These are phyloP conservation scores for Gossypium schwendimanii DNA, from an alignment of 441 rosid genomes.

Conservation along the genomic window DNA sequence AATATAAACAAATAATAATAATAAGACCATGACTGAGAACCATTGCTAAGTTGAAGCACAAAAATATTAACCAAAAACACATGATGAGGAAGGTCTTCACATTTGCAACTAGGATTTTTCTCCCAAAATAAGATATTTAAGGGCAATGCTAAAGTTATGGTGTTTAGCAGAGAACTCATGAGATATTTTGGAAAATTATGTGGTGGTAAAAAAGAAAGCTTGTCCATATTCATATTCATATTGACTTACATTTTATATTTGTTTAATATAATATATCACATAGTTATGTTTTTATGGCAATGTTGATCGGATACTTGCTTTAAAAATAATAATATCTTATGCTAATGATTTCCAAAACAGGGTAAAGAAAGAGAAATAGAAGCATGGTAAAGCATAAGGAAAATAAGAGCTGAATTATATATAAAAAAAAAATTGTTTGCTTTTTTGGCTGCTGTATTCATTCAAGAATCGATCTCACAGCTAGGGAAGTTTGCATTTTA, in stretches of 20 bases:
- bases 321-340: too few relatives aligned
- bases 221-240: not conserved
- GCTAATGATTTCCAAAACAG: too few relatives aligned
- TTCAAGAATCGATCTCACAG: slow-evolving; percentile 7
- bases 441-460: not conserved
- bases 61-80: too few relatives aligned
- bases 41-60: too few relatives aligned
- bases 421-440: not conserved
- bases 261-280: too few relatives aligned
- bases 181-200: not conserved
- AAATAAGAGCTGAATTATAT: not conserved
- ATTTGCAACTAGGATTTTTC: too few relatives aligned
- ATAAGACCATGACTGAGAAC: too few relatives aligned
- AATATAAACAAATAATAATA: too few relatives aligned
- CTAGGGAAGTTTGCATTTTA: slow-evolving; percentile 6
- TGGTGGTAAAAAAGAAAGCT: not conserved
- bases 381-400: not conserved
- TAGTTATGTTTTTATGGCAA: not conserved
- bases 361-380: too few relatives aligned
- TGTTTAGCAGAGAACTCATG: not conserved
- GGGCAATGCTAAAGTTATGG: not conserved
- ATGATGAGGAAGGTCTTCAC: too few relatives aligned
- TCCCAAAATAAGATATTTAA: not conserved
- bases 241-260: not conserved
- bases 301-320: too few relatives aligned